Evolutionary conservation across 345 rosid species (phyloP).

Genomic region (Microthlaspi erraticum): DNA sequence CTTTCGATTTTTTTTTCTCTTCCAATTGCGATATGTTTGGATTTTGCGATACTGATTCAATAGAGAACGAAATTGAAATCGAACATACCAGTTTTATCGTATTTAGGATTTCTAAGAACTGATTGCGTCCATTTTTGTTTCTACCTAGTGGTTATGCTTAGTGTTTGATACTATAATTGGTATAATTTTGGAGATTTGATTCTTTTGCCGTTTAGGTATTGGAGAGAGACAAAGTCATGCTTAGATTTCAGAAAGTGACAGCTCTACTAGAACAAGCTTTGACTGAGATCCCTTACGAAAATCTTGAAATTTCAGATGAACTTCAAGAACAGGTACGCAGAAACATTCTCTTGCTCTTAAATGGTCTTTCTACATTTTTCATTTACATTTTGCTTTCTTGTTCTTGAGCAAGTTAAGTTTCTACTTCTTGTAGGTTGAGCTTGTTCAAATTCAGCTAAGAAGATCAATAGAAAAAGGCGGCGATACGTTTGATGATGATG

Average conservation of each 20-base stretch:
- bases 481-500: constrained; percentile 65
- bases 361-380: not conserved
- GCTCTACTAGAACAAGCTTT: constrained; percentile 74
- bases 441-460: constrained; percentile 76
- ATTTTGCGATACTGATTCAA: not conserved
- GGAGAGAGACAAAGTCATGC: constrained; percentile 74
- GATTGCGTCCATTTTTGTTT: not conserved
- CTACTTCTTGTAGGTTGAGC: constrained; percentile 69
- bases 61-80: not conserved
- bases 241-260: constrained; percentile 70
- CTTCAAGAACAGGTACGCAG: constrained; percentile 83
- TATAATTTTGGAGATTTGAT: not conserved
- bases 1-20: not conserved
- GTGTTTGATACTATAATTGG: not conserved
- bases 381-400: not conserved
- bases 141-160: no score
- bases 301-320: constrained; percentile 89
- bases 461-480: constrained; percentile 70
- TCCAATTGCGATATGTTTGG: constrained; percentile 46
- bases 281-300: constrained; percentile 61
- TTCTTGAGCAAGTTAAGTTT: not conserved
- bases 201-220: constrained; percentile 57
- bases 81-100: not conserved
- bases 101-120: not conserved
- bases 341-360: not conserved